Evolutionary conservation across 768 basidiomycete species (phyloP).

Genomic region (Tephrocybe sp.): DNA sequence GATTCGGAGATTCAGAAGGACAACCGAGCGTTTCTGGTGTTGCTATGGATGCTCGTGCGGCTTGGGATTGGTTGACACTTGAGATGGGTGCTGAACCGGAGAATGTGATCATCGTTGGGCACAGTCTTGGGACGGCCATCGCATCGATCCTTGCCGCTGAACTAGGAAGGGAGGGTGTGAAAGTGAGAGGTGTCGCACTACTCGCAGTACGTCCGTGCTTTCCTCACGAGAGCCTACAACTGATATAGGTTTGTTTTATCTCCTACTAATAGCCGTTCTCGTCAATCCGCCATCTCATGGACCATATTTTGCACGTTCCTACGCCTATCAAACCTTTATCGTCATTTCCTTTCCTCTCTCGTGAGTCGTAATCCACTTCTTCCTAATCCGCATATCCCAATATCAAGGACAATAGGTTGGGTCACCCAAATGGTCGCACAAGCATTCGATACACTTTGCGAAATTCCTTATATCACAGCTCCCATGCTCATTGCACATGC

Average conservation of each 20-base stretch:
- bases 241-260: neutral
- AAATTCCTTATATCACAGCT: conserved; percentile 57
- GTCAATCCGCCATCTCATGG: conserved; percentile 55
- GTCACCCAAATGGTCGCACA: conserved; percentile 53
- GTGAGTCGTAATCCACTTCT: conserved; percentile 45
- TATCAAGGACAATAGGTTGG: conserved; percentile 35
- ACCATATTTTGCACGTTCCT: conserved; percentile 60
- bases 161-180: conserved; percentile 40
- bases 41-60: conserved; percentile 53
- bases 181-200: conserved; percentile 47
- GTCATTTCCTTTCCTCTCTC: conserved; percentile 54
- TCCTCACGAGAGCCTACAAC: neutral
- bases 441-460: conserved; percentile 59
- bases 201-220: conserved; percentile 29
- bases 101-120: conserved; percentile 64
- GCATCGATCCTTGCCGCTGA: conserved; percentile 42
- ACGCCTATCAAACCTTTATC: conserved; percentile 73
- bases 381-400: neutral
- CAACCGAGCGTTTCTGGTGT: conserved; percentile 61
- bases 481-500: conserved; percentile 75
- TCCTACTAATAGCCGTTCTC: conserved; percentile 43
- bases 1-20: conserved; percentile 73
- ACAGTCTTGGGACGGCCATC: conserved; percentile 77
- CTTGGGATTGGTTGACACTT: conserved; percentile 58
- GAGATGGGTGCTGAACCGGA: conserved; percentile 43